These are phyloP conservation scores for Salpingoeca rosetta DNA, from an alignment of 78 protist genomes.

Conservation along the genomic window DNA sequence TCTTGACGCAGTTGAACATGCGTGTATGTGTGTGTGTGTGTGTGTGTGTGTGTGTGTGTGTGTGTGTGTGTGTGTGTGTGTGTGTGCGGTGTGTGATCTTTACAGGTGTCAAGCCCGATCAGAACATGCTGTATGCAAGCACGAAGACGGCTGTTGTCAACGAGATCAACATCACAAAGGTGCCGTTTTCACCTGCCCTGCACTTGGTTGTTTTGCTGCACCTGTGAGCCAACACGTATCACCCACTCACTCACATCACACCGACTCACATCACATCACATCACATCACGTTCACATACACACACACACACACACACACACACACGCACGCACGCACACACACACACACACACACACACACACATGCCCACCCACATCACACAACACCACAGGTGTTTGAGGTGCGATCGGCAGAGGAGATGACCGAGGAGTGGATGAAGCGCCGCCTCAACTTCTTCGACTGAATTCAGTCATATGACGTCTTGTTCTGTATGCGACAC, in stretches of 20 bases:
- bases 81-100: neutral
- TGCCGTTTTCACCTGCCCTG: neutral
- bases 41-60: neutral
- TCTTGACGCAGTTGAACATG: neutral
- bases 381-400: conserved; percentile 42
- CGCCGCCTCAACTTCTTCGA: conserved; percentile 50
- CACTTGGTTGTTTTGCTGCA: neutral
- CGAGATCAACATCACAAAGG: conserved; percentile 35
- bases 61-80: neutral
- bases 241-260: no score
- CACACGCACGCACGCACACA: no score
- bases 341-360: no score
- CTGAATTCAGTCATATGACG: conserved; percentile 6
- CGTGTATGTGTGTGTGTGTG: neutral
- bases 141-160: conserved; percentile 23
- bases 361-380: no score
- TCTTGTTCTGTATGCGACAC: neutral
- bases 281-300: no score
- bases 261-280: no score
- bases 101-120: conserved; percentile 27
- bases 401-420: conserved; percentile 13
- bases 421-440: conserved; percentile 49
- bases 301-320: no score
- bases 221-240: neutral
- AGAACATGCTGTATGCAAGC: conserved; percentile 53